A percentile compares a stretch with the other conserved stretches of the same genome.
Evolutionary conservation across 2,329 filamentous ascomycete genomes (phyloP).

Genomic region (Penicillium sp.): DNA sequence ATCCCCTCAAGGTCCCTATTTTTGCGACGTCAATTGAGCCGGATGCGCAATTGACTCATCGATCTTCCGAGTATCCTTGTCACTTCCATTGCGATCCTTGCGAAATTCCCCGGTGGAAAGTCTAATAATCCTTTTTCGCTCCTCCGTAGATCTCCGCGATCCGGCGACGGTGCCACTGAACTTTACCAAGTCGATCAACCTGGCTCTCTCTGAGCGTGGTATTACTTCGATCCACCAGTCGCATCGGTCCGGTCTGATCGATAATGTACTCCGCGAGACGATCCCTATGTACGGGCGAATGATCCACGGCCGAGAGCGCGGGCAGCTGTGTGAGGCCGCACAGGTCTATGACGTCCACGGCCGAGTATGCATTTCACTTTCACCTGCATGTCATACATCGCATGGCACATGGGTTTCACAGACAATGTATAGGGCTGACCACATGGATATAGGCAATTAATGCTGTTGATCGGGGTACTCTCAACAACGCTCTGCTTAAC

Average conservation of each 20-base stretch:
- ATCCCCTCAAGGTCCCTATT: conserved; percentile 11
- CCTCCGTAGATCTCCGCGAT: conserved; percentile 71
- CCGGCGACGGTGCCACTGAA: conserved; percentile 79
- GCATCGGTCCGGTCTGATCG: conserved; percentile 62
- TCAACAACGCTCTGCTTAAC: conserved; percentile 81
- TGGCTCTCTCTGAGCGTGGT: conserved; percentile 88
- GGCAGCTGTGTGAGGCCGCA: conserved; percentile 67
- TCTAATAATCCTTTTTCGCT: conserved; percentile 10
- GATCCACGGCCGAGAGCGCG: conserved; percentile 73
- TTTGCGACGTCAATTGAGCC: background rate
- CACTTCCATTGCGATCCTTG: conserved; percentile 6
- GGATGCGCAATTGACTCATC: background rate
- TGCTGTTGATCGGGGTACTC: conserved; percentile 74
- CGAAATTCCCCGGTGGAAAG: conserved; percentile 14
- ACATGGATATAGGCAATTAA: conserved; percentile 62
- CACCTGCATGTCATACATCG: conserved; percentile 1
- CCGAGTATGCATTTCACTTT: conserved; percentile 53
- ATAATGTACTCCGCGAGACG: conserved; percentile 69
- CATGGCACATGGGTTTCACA: background rate
- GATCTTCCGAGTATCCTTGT: background rate
- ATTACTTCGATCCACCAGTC: conserved; percentile 79
- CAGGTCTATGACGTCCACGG: conserved; percentile 90
- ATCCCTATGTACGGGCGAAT: conserved; percentile 95
- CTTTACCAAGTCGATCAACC: conserved; percentile 97
- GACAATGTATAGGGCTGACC: background rate